Evolutionary conservation across 768 basidiomycete species (phyloP).

Genomic region (Leccinum subtestaceum): DNA sequence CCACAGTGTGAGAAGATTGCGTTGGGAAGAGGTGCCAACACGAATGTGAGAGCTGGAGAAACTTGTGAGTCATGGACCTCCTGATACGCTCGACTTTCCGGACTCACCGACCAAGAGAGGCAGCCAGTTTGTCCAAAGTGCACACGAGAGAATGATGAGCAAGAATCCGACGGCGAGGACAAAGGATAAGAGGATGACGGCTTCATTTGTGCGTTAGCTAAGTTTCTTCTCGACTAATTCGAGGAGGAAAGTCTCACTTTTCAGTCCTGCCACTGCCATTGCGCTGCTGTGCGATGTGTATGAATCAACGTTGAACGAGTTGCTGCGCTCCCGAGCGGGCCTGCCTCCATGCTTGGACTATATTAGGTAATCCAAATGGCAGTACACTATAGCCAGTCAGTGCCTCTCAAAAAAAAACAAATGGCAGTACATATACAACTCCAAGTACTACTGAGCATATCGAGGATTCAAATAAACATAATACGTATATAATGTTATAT

Average conservation of each 20-base stretch:
- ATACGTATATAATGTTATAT: conserved; percentile 5
- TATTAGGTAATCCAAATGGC: conserved; percentile 25
- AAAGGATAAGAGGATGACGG: conserved; percentile 95
- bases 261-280: conserved; percentile 67
- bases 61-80: not conserved
- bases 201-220: conserved; percentile 39
- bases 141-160: conserved; percentile 95
- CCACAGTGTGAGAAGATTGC: conserved; percentile 92
- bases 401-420: not conserved
- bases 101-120: conserved; percentile 90
- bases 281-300: conserved; percentile 5
- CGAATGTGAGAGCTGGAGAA: conserved; percentile 80
- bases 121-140: conserved; percentile 94
- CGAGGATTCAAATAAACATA: not conserved
- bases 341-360: not conserved
- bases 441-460: not conserved
- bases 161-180: conserved; percentile 97
- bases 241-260: conserved; percentile 45
- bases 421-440: not conserved
- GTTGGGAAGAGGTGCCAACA: conserved; percentile 94
- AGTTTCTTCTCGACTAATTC: not conserved
- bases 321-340: conserved; percentile 5
- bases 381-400: not conserved
- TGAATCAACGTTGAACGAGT: not conserved
- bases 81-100: not conserved